Evolutionary conservation across 2,329 filamentous ascomycete genomes (phyloP).

Genomic region (Curvularia spicifera): DNA sequence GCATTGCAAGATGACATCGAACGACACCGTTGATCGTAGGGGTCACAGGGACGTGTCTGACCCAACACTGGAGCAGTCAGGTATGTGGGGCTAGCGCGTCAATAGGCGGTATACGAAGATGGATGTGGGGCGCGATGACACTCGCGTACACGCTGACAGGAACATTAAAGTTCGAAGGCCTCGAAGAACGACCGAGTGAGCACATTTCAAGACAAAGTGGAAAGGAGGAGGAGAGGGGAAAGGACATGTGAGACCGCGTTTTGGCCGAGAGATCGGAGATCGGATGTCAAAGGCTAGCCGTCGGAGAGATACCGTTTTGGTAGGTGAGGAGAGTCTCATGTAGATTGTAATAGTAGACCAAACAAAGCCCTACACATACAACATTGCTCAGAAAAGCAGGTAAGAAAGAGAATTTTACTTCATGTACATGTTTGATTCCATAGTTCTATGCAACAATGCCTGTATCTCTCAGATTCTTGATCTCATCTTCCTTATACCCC

Average conservation of each 20-base stretch:
- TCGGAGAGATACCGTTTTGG: neutral
- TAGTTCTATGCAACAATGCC: constrained; percentile 21
- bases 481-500: constrained; percentile 33
- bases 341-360: neutral
- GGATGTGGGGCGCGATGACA: neutral
- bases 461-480: constrained; percentile 21
- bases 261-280: neutral
- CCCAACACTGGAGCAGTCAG: neutral
- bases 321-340: neutral
- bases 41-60: neutral
- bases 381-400: neutral
- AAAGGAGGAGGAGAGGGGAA: neutral
- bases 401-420: neutral
- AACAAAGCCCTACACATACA: too few relatives aligned
- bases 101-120: neutral
- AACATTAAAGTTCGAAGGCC: neutral
- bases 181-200: neutral
- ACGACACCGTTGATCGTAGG: neutral
- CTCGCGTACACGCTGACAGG: neutral
- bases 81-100: constrained; percentile 4
- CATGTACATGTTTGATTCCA: neutral
- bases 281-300: neutral
- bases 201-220: neutral
- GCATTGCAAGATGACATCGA: neutral
- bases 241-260: neutral